Percentiles rank a stretch among this genome's conserved stretches.
phyloP scores from a whole-genome alignment of 768 basidiomycete genomes.

The Pisolithus albus region DNA sequence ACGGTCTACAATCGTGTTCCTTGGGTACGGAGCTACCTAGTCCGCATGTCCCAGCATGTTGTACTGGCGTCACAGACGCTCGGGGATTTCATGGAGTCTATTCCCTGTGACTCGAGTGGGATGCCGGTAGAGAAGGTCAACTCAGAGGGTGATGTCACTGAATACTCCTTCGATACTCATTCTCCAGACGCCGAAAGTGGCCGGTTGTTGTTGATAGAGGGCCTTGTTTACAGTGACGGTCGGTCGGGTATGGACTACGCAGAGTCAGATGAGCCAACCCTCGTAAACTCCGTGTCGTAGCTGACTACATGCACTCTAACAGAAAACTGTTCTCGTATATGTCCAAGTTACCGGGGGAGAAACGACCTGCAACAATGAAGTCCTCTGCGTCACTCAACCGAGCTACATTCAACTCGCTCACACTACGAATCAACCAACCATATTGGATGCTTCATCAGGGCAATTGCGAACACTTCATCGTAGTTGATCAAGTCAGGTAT shows the following conservation, averaged over 20 bases:
- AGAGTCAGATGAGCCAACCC: conserved; percentile 31
- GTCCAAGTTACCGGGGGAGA: conserved; percentile 26
- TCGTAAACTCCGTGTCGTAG: background rate
- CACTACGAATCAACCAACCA: conserved; percentile 61
- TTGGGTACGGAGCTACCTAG: conserved; percentile 55
- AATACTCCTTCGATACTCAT: conserved; percentile 23
- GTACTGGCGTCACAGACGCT: conserved; percentile 69
- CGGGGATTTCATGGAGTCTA: conserved; percentile 47
- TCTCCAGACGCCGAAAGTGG: conserved; percentile 22
- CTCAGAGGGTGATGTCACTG: conserved; percentile 25
- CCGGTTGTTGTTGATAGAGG: conserved; percentile 58
- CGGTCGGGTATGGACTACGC: conserved; percentile 47
- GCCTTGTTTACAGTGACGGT: conserved; percentile 51
- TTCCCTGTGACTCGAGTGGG: conserved; percentile 60
- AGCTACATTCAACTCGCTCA: conserved; percentile 46
- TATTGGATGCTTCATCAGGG: conserved; percentile 81
- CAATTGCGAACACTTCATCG: conserved; percentile 75
- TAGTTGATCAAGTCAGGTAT: conserved; percentile 68
- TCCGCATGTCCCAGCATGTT: conserved; percentile 62
- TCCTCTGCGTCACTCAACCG: conserved; percentile 40
- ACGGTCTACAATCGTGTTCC: conserved; percentile 54
- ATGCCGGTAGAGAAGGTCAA: conserved; percentile 37
- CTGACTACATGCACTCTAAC: conserved; percentile 1
- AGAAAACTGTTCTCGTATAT: conserved; percentile 45
- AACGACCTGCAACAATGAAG: conserved; percentile 27